Evolutionary conservation across 2,329 filamentous ascomycete species (phyloP).

Genomic region (Chrysoporthe cubensis): DNA sequence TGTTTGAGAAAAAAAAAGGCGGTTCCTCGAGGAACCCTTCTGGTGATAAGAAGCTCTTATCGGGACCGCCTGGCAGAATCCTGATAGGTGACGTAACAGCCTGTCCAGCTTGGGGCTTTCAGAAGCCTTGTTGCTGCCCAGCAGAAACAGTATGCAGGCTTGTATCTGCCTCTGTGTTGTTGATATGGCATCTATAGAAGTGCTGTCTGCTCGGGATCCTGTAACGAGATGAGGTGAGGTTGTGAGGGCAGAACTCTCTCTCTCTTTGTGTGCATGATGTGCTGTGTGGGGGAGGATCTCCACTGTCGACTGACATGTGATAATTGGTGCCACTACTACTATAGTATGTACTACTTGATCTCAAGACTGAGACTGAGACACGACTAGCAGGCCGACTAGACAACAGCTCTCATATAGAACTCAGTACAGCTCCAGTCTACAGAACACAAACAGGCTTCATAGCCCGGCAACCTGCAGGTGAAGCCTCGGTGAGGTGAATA

Average conservation of each 20-base stretch:
- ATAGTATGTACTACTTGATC: too few relatives aligned
- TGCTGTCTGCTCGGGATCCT: background rate
- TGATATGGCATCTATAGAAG: background rate
- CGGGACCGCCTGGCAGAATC: conserved; percentile 11
- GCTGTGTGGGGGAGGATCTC: background rate
- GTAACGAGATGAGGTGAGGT: background rate
- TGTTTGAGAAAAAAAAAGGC: background rate
- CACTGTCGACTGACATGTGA: conserved; percentile 7
- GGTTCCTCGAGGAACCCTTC: background rate
- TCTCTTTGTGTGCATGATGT: background rate
- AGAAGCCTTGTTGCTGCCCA: background rate
- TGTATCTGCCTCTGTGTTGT: background rate
- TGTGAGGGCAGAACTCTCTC: background rate
- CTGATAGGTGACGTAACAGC: conserved; percentile 8
- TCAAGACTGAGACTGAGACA: too few relatives aligned
- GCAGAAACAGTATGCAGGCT: background rate
- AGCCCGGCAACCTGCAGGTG: background rate
- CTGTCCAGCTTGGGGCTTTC: background rate
- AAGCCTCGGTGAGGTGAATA: background rate
- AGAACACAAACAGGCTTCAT: background rate
- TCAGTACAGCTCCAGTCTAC: background rate
- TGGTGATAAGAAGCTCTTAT: conserved; percentile 5
- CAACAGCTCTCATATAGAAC: background rate
- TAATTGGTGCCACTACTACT: background rate
- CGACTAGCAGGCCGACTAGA: too few relatives aligned